Conservation (phyloP, 2,329 filamentous ascomycete species). For the Aphanocladium album region DNA sequence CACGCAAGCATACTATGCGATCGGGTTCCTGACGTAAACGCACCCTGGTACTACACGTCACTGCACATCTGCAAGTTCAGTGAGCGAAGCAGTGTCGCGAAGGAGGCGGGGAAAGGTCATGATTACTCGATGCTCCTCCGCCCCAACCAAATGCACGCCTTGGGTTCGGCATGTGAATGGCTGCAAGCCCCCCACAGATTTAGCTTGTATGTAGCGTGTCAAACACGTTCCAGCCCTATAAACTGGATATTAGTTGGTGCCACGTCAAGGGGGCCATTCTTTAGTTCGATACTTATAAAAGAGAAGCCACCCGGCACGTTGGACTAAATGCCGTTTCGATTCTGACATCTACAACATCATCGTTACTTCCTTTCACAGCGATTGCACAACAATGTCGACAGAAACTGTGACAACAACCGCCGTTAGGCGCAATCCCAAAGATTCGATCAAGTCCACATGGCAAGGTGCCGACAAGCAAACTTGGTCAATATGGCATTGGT, state of each 20-base stretch:
- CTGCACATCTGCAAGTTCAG: neutral
- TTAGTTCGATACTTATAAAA: neutral
- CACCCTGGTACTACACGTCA: neutral
- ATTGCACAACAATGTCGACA: conserved; percentile 8
- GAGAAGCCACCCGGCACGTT: neutral
- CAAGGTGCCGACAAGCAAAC: conserved; percentile 20
- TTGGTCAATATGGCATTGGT: conserved; percentile 29
- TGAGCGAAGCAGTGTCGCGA: neutral
- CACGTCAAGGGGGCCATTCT: neutral
- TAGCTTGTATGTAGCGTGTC: neutral
- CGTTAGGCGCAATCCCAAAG: conserved; percentile 19
- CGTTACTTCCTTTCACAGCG: neutral
- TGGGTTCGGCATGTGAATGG: conserved; percentile 6
- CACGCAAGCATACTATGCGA: neutral
- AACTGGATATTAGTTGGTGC: neutral
- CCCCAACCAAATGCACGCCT: conserved; percentile 6
- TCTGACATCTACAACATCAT: neutral
- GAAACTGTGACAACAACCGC: neutral
- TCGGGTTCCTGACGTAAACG: conserved; percentile 4
- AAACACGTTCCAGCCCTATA: neutral
- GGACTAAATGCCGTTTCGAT: neutral
- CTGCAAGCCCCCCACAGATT: neutral
- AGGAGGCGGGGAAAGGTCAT: neutral
- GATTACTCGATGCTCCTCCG: neutral
- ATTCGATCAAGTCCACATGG: conserved; percentile 39